Conservation (phyloP, 495 filamentous ascomycete species). For the Rhizodiscina lignyota region DNA sequence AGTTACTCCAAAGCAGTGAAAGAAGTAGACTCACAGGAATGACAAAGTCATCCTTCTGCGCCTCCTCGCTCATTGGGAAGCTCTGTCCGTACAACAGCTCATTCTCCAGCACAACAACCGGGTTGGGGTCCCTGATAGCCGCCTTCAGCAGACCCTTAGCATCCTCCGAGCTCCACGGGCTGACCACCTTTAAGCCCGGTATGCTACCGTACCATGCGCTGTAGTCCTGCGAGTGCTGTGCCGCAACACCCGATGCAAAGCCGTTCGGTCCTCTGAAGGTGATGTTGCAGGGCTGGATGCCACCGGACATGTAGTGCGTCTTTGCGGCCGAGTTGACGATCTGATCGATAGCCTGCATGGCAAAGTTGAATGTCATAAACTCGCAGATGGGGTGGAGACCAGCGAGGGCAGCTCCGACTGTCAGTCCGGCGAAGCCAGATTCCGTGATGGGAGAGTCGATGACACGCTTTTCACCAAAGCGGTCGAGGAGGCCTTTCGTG, state of each 20-base stretch:
- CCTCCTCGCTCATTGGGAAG: conserved; percentile 93
- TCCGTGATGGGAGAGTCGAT: conserved; percentile 99
- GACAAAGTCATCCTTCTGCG: conserved; percentile 90
- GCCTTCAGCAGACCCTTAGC: conserved; percentile 96
- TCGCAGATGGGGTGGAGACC: conserved; percentile 91
- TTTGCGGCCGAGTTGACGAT: conserved; percentile 99
- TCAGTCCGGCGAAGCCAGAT: conserved; percentile 82
- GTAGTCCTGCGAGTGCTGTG: conserved; percentile 98
- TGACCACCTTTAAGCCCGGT: conserved; percentile 90
- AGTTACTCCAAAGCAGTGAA: background rate
- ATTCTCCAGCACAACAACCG: conserved; percentile 88
- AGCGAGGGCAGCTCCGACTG: conserved; percentile 84
- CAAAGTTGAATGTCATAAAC: conserved; percentile 99
- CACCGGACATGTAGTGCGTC: conserved; percentile 99
- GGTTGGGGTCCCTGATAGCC: conserved; percentile 95
- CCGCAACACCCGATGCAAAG: conserved; percentile 87
- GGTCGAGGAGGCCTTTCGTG: conserved; percentile 88
- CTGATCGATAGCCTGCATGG: conserved; percentile 99
- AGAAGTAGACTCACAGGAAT: conserved; percentile 37
- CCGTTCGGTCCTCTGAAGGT: conserved; percentile 98
- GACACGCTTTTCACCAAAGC: conserved; percentile 92
- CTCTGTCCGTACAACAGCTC: conserved; percentile 88
- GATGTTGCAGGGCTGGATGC: conserved; percentile 98
- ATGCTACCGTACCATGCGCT: conserved; percentile 97
- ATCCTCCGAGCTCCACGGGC: conserved; percentile 91